Percentiles rank a stretch among this genome's conserved stretches.
Conservation (phyloP, 192 early-diverging fungal species). For the Entomortierella parvispora region DNA sequence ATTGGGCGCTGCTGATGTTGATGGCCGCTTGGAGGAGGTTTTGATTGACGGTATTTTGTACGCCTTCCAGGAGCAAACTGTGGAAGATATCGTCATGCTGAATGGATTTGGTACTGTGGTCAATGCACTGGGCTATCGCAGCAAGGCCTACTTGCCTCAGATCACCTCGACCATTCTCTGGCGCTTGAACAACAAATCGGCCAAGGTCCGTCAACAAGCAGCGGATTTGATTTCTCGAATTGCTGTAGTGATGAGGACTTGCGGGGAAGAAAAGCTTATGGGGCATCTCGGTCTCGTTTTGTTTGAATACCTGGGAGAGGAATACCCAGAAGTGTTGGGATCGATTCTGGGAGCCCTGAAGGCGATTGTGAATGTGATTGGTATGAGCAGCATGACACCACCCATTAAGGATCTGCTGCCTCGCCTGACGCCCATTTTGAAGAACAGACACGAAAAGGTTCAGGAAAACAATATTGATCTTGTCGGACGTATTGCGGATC, state of each 20-base stretch:
- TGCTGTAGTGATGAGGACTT: slow-evolving; percentile 92
- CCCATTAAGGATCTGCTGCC: slow-evolving; percentile 98
- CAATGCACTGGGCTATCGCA: slow-evolving; percentile 87
- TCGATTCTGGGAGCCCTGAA: slow-evolving; percentile 93
- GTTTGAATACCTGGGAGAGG: slow-evolving; percentile 99
- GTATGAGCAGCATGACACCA: slow-evolving; percentile 98
- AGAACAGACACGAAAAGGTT: slow-evolving; percentile 84
- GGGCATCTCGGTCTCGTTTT: slow-evolving; percentile 91
- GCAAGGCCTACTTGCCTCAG: slow-evolving; percentile 93
- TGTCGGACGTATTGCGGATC: slow-evolving; percentile 98
- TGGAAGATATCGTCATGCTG: slow-evolving; percentile 91
- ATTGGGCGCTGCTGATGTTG: slow-evolving; percentile 92
- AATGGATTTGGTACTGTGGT: slow-evolving; percentile 97
- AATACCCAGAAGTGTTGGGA: slow-evolving; percentile 98
- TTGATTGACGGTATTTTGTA: slow-evolving; percentile 97
- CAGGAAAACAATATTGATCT: slow-evolving; percentile 79
- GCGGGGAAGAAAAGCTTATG: slow-evolving; percentile 97
- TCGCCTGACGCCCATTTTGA: slow-evolving; percentile 96
- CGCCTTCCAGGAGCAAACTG: slow-evolving; percentile 98
- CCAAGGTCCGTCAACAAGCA: slow-evolving; percentile 96
- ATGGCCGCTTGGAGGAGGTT: slow-evolving; percentile 90
- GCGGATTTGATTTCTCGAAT: slow-evolving; percentile 96
- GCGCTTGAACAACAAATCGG: slow-evolving; percentile 96
- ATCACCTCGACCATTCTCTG: slow-evolving; percentile 95
- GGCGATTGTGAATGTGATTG: slow-evolving; percentile 97